Evolutionary conservation across 768 basidiomycete species (phyloP).

Genomic region (Boletus rufocinnamomeus): DNA sequence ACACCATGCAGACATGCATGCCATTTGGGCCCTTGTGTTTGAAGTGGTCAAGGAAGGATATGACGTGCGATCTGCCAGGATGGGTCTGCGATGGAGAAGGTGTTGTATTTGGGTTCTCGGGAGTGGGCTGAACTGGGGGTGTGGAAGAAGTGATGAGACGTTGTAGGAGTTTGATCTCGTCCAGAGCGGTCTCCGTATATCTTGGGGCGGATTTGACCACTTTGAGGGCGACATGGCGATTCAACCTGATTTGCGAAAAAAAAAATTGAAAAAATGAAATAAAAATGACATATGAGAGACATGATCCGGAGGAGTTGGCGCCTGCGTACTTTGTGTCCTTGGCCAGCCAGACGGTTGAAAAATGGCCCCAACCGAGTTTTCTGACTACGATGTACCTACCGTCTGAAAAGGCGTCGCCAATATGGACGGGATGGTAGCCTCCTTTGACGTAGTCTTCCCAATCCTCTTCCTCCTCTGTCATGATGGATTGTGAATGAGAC

Average conservation of each 20-base stretch:
- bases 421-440: conserved; percentile 91
- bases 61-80: conserved; percentile 90
- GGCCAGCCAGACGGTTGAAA: conserved; percentile 91
- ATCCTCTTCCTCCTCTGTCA: conserved; percentile 92
- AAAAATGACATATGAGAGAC: not conserved
- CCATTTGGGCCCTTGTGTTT: conserved; percentile 96
- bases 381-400: conserved; percentile 88
- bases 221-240: conserved; percentile 97
- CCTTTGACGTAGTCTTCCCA: conserved; percentile 87
- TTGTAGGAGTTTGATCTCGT: conserved; percentile 98
- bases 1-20: conserved; percentile 98
- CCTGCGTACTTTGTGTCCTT: conserved; percentile 71
- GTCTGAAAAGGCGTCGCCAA: conserved; percentile 88
- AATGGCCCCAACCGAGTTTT: conserved; percentile 96
- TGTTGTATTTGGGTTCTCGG: conserved; percentile 51
- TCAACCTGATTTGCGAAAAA: conserved; percentile 56
- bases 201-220: conserved; percentile 97
- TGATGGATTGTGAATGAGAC: conserved; percentile 72
- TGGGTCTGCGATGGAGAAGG: conserved; percentile 67
- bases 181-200: conserved; percentile 97
- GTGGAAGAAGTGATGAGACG: conserved; percentile 86
- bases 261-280: conserved; percentile 17
- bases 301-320: conserved; percentile 3
- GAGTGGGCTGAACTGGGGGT: conserved; percentile 50
- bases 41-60: conserved; percentile 97